These are phyloP conservation scores for Pseudonitzschia multiseries DNA, from an alignment of 108 stramenopile genomes.

Conservation along the genomic window DNA sequence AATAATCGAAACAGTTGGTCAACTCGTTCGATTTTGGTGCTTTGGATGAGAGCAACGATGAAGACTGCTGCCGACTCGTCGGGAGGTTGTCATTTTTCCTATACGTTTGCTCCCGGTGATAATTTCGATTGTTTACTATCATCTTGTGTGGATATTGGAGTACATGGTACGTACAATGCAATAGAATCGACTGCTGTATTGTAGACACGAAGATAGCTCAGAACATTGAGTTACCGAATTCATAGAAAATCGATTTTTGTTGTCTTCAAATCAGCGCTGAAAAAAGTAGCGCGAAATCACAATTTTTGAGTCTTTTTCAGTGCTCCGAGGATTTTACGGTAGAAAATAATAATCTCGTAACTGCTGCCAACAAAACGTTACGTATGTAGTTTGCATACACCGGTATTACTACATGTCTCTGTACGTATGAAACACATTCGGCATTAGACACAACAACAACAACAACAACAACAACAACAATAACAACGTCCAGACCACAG, in stretches of 20 bases:
- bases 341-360: no score
- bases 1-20: conserved; percentile 34
- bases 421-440: no score
- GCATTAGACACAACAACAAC: no score
- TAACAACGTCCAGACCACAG: no score
- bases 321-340: no score
- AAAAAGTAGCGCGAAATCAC: not conserved
- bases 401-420: no score
- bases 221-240: no score
- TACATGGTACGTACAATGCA: not conserved
- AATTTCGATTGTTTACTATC: conserved; percentile 5
- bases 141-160: not conserved
- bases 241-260: not conserved
- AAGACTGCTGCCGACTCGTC: not conserved
- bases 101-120: conserved; percentile 3
- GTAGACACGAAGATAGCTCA: no score
- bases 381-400: no score
- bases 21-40: not conserved
- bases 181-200: not conserved
- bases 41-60: not conserved
- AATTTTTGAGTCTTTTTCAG: not conserved
- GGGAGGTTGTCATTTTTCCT: not conserved
- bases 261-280: not conserved
- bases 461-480: no score
- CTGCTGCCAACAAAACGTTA: no score